phyloP scores from a whole-genome alignment of 768 basidiomycete species.

The Leccinum sublutescens region DNA sequence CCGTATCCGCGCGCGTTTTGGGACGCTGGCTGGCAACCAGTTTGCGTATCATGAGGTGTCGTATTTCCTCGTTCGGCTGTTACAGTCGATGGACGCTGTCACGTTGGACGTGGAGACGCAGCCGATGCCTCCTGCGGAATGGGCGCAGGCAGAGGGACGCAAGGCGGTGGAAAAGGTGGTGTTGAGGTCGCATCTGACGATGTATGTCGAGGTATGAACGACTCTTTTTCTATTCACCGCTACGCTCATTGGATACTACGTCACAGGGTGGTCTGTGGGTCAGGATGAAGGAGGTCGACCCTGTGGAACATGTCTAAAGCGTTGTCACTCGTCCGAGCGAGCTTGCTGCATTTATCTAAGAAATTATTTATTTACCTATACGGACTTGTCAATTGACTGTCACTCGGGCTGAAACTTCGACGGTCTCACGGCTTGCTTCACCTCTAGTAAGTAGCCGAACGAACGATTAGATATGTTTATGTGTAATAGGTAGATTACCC shows the following conservation, averaged over 20 bases:
- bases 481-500: conserved; percentile 28
- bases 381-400: neutral
- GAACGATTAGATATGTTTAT: conserved; percentile 30
- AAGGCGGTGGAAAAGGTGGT: conserved; percentile 42
- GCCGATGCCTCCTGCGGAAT: conserved; percentile 32
- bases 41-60: conserved; percentile 58
- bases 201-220: conserved; percentile 40
- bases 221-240: neutral
- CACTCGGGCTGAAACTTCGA: neutral
- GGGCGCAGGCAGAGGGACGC: conserved; percentile 34
- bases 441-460: conserved; percentile 2
- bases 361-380: neutral
- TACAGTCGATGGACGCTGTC: conserved; percentile 48
- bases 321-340: too few relatives aligned
- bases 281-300: conserved; percentile 19
- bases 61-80: conserved; percentile 50
- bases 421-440: neutral
- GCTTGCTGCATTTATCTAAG: neutral
- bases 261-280: conserved; percentile 28
- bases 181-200: conserved; percentile 40
- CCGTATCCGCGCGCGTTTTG: too few relatives aligned
- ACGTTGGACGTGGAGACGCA: conserved; percentile 39
- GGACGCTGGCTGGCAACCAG: conserved; percentile 19
- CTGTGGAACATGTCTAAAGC: conserved; percentile 2
- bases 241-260: neutral